Evolutionary conservation across 2,329 filamentous ascomycete species (phyloP), one percentile per base, ranked within the genome.

Genomic region (Pyricularia sp.): DNA sequence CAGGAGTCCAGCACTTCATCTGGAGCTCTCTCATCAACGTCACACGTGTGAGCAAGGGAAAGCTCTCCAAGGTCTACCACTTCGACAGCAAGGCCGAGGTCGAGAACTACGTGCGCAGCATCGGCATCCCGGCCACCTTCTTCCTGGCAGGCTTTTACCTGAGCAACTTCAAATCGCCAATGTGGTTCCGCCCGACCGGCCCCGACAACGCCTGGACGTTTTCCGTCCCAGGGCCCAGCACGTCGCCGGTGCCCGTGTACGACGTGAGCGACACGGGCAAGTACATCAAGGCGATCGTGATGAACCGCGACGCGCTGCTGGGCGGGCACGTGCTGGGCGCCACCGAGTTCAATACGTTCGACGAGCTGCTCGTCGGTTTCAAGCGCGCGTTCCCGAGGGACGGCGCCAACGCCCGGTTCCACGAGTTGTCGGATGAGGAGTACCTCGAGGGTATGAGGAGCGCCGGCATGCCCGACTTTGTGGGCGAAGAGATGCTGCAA

Each of bases 51-150:
- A 73, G 74, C 60, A 75, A 77, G 8, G 78, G 78, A 64, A 71
- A 70, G 19, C 75, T 81, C 4, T 62, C 73, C 28, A 69, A 76
- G 59, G 77, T 82, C 33, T 73, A 77, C 66, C 80, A 83, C 67
- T 87, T 86, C 66, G 84, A 87, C 71, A 75, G 72, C 71, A 87
- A 87, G 70, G 83, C 82, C 24, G 73, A 79, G 13, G 78, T 83
- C 0, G 83, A 84, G 68, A 68, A 76, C n/a, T 84, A 86, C 69
- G 79, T 84, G 61, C 78, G 81, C 22, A 65, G 67, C 0, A 69
- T 81, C 3, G 77, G 76, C 0, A 73, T 84, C 9, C 77, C 79
- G 2, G 76, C 78, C 53, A 77, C 81, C 0, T 84, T 82, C 70
- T 79, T 83, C 69, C 72, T 79, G n/a, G 79, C 82, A 0, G 83